Evolutionary conservation across 176 grass and related monocot species (phyloP), one percentile per base, ranked within the genome.

Genomic region (Musa acuminata): DNA sequence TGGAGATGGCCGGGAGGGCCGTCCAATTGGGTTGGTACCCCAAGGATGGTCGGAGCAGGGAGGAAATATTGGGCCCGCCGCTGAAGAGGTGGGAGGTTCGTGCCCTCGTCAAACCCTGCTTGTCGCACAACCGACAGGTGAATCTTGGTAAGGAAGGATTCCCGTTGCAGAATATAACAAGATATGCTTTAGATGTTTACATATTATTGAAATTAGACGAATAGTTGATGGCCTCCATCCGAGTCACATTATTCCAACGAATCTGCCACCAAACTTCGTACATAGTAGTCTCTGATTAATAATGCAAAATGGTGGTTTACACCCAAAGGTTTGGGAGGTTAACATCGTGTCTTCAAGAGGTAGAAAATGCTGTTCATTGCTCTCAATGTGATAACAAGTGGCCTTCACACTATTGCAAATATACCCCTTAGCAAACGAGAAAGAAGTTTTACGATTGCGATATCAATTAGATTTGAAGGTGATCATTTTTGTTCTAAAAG

Each of bases 111-210:
- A 93, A 87, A 74, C 94, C 90, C 9, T 82, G 77, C 29, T 72
- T 98, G 2, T 93, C 90, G 14, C 83, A 88, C 66, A 98, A 98
- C 22, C 83, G 88, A 19, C 94, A 98, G 72, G 87, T 98, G 66
- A 98, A 98, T 66, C 87, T 98, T 76, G 90, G 94, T 96, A 89
- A 70, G 57, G 5, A 50, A 10, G 35, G 35, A 49, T 70, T 49
- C 16, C 67, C 8, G 16, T 50, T n/a, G 7, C 23, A 11, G 13
- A 59, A 54, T 53, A 35, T 35, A 35, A 35, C 4, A 35, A 35
- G 4, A 35, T 35, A 35, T 35, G 29, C 29, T 35, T 35, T 35
- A 35, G 5, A 35, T 35, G 3, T 4, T 35, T 35, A 35, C 3
- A 35, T 35, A 35, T 35, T 35, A 35, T 35, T 35, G 29, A 35